Base-by-base conservation (phyloP, 768 basidiomycete species). In the Candolleomyces efflorescens region DNA sequence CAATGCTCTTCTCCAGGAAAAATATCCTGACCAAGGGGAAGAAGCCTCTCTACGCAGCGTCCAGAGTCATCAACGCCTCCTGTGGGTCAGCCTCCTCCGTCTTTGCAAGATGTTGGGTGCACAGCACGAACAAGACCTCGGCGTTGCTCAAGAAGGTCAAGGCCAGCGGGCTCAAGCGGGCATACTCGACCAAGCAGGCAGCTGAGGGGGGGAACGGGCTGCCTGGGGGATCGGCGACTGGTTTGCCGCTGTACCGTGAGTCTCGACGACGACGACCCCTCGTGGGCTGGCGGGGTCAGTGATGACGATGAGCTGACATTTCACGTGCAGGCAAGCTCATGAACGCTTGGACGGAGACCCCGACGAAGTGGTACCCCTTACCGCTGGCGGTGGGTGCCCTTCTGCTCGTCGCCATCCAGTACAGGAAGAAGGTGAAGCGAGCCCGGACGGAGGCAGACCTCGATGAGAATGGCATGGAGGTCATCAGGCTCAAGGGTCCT, bases 321-420 rank as follows among this genome's bases (percentile, higher is more conserved):
- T 10, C 51, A 12, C 51, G 11, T 55, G 3, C 69, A 87, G 89
- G 81, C 44, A 83, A 79, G 67, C 71, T 95, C 6, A 76, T 89
- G 26, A 79, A 81, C 59, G 90, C 92, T 24, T 94, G 92, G 92
- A 86, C 81, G 5, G 77, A 86, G 65, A 94, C 95, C 0, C 92
- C 93, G 0, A 94, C 90, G 37, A 91, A 86, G 71, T 98, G 95
- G 95, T 96, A 95, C 64, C 95, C 95, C 10, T 81, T 98, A 46
- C 94, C 94, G 15, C 73, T 96, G 56, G 92, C 92, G 11, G 88
- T 94, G 26, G 94, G 94, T 38, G 93, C 92, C 1, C 78, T 94
- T n/a, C 81, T 96, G 27, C 86, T 96, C 36, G 83, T 92, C 61
- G 80, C 82, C 50, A 75, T 93, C 12, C 87, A 91, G 65, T 92